Base-by-base conservation (phyloP, 768 basidiomycete species). In the Amanita phalloides region DNA sequence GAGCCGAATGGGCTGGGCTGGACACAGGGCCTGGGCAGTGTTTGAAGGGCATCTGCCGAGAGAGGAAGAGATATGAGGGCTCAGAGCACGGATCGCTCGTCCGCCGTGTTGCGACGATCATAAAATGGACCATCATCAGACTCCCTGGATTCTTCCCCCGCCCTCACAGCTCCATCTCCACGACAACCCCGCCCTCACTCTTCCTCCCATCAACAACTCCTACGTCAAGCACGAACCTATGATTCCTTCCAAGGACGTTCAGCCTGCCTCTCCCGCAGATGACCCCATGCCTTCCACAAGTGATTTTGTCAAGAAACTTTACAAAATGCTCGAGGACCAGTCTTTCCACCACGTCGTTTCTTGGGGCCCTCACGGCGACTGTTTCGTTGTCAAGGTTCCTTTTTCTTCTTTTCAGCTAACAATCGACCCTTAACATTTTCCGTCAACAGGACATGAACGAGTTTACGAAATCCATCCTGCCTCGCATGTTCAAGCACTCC, bases 261-360 rank as follows among this genome's bases (percentile, higher is more conserved):
- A 47, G 4, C 28, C 48, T 1, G 11, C 37, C n/a, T 23, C 57
- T 0, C 53, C 61, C 10, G 56, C 63, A 23, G 88, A 90, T 53
- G 88, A 90, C 61, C 72, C 74, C 52, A 85, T 90, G 86, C 84
- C 89, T 1, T 79, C 85, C n/a, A 87, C 92, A 30, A 84, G 82
- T 59, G 91, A 94, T 68, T 95, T 95, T 64, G 91, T 94, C 57
- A 93, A 93, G 72, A 94, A 93, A 64, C 70, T 95, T 7, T 93
- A 86, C 85, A 89, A 86, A 64, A 94, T 94, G 90, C 81, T 94
- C 38, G 87, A 91, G 64, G 90, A 93, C 60, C 76, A 78, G 26
- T 62, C 77, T 0, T 86, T 86, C 69, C 66, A 78, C 25, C 72
- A 79, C 25, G 78, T 91, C 44, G 90, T 94, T 5, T 82, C 79